Conservation (phyloP, 1,139 yeast species). For the Zygosaccharomyces sapae region DNA sequence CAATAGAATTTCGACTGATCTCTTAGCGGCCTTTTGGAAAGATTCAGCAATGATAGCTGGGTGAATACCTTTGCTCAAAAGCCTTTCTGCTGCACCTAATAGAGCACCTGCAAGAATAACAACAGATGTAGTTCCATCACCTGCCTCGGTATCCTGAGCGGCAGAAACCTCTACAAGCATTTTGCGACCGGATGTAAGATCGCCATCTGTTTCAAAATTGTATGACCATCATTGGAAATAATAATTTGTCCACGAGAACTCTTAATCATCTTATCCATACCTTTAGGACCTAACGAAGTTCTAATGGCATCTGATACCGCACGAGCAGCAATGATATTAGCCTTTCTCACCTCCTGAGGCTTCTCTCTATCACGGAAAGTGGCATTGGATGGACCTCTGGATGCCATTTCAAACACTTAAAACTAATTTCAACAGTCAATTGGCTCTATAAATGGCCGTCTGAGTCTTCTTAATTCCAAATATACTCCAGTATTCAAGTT, state of each 20-base stretch:
- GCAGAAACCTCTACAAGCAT: conserved; percentile 97
- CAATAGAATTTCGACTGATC: conserved; percentile 75
- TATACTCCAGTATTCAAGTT: not conserved
- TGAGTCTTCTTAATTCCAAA: not conserved
- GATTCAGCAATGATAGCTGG: conserved; percentile 94
- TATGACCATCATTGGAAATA: conserved; percentile 96
- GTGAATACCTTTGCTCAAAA: conserved; percentile 86
- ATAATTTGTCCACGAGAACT: conserved; percentile 89
- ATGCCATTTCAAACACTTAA: conserved; percentile 19
- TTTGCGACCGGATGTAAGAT: conserved; percentile 98
- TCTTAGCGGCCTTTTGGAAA: conserved; percentile 88
- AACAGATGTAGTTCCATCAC: conserved; percentile 98
- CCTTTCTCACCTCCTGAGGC: conserved; percentile 93
- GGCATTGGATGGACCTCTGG: conserved; percentile 62
- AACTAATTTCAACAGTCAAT: not conserved
- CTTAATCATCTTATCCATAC: conserved; percentile 99
- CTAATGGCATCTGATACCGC: conserved; percentile 98
- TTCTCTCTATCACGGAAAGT: conserved; percentile 92
- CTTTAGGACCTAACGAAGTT: conserved; percentile 96
- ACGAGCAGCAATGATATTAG: conserved; percentile 90
- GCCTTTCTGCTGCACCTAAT: conserved; percentile 88
- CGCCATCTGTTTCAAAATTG: conserved; percentile 94
- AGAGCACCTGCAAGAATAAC: conserved; percentile 93
- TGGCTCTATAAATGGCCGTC: not conserved
- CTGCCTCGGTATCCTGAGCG: conserved; percentile 97